These are phyloP conservation scores for Candida tropicalis DNA, from an alignment of 1,139 yeast species.

Conservation along the genomic window DNA sequence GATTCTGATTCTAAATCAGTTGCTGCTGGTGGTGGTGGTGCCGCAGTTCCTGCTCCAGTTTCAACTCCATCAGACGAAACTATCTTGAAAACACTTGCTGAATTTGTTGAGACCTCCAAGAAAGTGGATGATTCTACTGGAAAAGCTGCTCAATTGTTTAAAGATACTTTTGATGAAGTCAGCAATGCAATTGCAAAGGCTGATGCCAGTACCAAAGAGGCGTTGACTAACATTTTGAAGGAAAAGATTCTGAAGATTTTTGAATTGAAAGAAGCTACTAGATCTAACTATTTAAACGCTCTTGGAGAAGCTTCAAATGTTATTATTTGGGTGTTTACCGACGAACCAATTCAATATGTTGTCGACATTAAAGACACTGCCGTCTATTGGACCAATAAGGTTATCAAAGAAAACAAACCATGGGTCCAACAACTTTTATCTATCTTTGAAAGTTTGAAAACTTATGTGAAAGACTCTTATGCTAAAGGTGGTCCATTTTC, in stretches of 20 bases:
- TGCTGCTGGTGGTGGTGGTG: constrained; percentile 8
- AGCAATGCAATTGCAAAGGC: constrained; percentile 60
- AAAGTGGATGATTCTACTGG: constrained; percentile 65
- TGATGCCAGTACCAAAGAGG: constrained; percentile 55
- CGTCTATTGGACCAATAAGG: constrained; percentile 91
- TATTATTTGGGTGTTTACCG: constrained; percentile 84
- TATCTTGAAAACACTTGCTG: constrained; percentile 54
- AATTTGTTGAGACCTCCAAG: constrained; percentile 60
- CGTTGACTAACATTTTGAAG: constrained; percentile 67
- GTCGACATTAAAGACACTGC: constrained; percentile 89
- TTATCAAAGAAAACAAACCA: constrained; percentile 71
- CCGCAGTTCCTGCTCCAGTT: constrained; percentile 19
- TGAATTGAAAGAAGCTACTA: constrained; percentile 71
- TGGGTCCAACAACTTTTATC: constrained; percentile 76
- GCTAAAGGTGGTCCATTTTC: constrained; percentile 53
- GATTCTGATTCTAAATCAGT: neutral
- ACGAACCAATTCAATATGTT: constrained; percentile 70
- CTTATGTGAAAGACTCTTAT: constrained; percentile 75
- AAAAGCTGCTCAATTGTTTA: constrained; percentile 58
- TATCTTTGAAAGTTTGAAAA: constrained; percentile 68
- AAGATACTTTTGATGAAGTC: constrained; percentile 64
- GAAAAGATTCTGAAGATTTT: constrained; percentile 58
- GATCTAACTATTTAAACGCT: constrained; percentile 78
- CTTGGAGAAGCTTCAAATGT: constrained; percentile 89
- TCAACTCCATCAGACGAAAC: constrained; percentile 58